Conservation (phyloP, 768 basidiomycete species). For the Lactifluus volemus region DNA sequence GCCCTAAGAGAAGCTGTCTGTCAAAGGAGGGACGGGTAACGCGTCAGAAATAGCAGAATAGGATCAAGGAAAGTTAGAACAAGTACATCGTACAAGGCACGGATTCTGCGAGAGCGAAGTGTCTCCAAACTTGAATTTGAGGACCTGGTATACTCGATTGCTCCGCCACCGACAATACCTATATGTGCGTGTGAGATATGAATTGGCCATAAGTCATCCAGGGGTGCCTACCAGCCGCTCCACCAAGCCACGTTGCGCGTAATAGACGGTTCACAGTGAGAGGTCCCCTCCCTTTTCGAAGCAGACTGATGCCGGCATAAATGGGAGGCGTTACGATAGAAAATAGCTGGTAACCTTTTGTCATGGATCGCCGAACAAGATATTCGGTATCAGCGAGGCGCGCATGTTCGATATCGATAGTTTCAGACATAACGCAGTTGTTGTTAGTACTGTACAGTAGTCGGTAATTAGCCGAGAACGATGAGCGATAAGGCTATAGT, state of each 20-base stretch:
- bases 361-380: constrained; percentile 57
- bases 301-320: constrained; percentile 46
- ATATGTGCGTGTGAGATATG: background rate
- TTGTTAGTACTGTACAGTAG: background rate
- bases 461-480: background rate
- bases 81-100: constrained; percentile 50
- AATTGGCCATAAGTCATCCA: background rate
- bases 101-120: constrained; percentile 41
- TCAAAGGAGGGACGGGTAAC: background rate
- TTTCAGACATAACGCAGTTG: background rate
- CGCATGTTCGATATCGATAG: constrained; percentile 16
- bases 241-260: constrained; percentile 67
- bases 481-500: background rate
- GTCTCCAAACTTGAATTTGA: constrained; percentile 42
- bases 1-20: constrained; percentile 51
- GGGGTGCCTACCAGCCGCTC: constrained; percentile 41
- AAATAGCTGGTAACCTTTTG: constrained; percentile 56
- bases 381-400: constrained; percentile 53
- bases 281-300: constrained; percentile 44
- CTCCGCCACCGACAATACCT: constrained; percentile 48
- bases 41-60: background rate
- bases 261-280: constrained; percentile 54
- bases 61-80: constrained; percentile 2
- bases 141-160: constrained; percentile 53
- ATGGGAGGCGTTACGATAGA: constrained; percentile 56